phyloP scores from a whole-genome alignment of 768 basidiomycete genomes.

The Neoboletus brunneissimus region DNA sequence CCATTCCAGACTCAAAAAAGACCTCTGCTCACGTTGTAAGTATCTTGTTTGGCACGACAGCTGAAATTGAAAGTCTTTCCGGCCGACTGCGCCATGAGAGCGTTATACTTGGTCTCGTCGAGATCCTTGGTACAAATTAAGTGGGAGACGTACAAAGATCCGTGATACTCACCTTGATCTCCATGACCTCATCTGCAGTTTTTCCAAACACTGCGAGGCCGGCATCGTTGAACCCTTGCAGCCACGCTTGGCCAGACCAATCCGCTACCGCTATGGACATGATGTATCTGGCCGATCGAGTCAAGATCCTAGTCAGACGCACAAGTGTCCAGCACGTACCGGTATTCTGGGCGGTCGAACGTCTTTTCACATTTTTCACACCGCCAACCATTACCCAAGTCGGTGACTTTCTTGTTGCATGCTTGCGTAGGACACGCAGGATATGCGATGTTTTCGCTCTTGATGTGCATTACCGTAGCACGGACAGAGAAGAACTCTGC shows the following conservation, averaged over 20 bases:
- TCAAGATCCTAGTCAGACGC: constrained; percentile 1
- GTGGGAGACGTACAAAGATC: neutral
- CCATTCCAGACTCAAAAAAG: neutral
- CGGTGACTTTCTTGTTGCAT: constrained; percentile 89
- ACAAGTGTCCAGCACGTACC: constrained; percentile 47
- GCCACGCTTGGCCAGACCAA: constrained; percentile 85
- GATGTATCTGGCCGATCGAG: constrained; percentile 54
- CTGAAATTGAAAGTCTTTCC: constrained; percentile 78
- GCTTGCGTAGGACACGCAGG: constrained; percentile 78
- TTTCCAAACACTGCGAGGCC: constrained; percentile 75
- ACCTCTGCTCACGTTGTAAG: constrained; percentile 63
- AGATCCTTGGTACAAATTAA: constrained; percentile 43
- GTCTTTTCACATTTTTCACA: constrained; percentile 90
- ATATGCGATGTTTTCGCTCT: constrained; percentile 76
- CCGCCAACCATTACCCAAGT: constrained; percentile 68
- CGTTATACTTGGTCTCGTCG: constrained; percentile 56
- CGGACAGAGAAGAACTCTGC: constrained; percentile 75
- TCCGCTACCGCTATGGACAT: constrained; percentile 88
- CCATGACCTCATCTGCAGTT: constrained; percentile 72
- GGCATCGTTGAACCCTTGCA: constrained; percentile 93
- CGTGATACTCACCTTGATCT: constrained; percentile 53
- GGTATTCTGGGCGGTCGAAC: constrained; percentile 69
- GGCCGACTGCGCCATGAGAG: constrained; percentile 57
- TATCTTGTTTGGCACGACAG: constrained; percentile 85
- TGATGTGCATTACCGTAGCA: constrained; percentile 88